Evolutionary conservation across 805 yeast species (phyloP).

Genomic region (Citeromyces matritensis): DNA sequence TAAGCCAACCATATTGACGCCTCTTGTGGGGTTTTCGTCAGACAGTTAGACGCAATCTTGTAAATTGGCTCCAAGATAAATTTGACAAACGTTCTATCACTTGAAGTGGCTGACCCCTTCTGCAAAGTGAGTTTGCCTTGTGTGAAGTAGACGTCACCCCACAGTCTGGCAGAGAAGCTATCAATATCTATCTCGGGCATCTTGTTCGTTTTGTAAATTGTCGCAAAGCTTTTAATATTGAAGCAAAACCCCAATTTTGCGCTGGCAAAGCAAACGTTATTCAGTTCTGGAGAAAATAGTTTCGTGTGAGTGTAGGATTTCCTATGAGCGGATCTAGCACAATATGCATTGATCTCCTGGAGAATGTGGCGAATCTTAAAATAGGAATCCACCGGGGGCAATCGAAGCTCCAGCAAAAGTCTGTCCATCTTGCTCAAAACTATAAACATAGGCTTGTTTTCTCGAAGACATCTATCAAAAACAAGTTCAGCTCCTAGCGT

Average conservation of each 20-base stretch:
- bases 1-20: constrained; percentile 28
- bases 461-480: constrained; percentile 33
- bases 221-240: constrained; percentile 49
- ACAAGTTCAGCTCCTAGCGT: constrained; percentile 37
- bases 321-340: constrained; percentile 18
- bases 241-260: constrained; percentile 48
- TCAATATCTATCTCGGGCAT: constrained; percentile 13
- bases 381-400: constrained; percentile 65
- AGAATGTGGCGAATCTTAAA: constrained; percentile 47
- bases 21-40: constrained; percentile 32
- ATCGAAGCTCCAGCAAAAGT: constrained; percentile 59
- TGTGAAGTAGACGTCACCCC: constrained; percentile 64
- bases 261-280: constrained; percentile 68
- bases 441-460: constrained; percentile 36
- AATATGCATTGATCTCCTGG: constrained; percentile 45
- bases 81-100: constrained; percentile 33
- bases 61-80: constrained; percentile 72
- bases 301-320: constrained; percentile 12
- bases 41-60: constrained; percentile 47
- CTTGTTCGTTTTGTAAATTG: constrained; percentile 24
- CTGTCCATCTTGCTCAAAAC: constrained; percentile 78
- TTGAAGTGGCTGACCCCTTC: constrained; percentile 9
- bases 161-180: constrained; percentile 39
- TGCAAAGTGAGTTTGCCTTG: constrained; percentile 26
- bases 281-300: constrained; percentile 40